Base-by-base conservation (phyloP, 805 yeast genomes). In the Ogataea glucozyma region DNA sequence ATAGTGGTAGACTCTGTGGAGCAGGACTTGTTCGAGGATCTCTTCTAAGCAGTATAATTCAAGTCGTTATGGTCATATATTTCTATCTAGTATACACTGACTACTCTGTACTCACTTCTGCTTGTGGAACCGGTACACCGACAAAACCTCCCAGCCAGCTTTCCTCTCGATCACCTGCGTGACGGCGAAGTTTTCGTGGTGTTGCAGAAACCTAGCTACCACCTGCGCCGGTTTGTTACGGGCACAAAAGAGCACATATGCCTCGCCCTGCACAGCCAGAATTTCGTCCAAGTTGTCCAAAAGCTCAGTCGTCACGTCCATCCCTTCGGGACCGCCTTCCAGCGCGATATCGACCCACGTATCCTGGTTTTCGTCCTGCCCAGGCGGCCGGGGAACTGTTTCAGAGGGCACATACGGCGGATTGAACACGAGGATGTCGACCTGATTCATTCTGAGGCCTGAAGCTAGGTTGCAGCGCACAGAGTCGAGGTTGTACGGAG, bases 321-420 rank as follows among this genome's bases (percentile, higher is more conserved):
- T 91, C 0, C 99, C 99, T 54, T 85, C 83, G 7, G 70, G 68
- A 0, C 99, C 99, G 0, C 99, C 99, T 20, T 84, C 72, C 18
- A 93, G 72, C 0, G 99, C 99, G 43, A 91, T 65, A 59, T 91
- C 97, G 0, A 93, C 70, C 97, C 97, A 89, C 5, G 16, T 16
- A 12, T 70, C 69, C 22, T 73, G 71, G 14, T 77, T 3, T 3
- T 70, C 71, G 0, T 51, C 53, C 0, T 54, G 32, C 1, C 44
- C 46, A 0, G 93, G 93, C 1, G 76, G 52, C 0, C 49, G 57
- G 0, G 98, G 97, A 0, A 88, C 85, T 0, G 56, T 58, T 45
- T 81, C 89, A 1, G 91, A 87, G 0, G 99, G 99, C 1, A 93
- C 99, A 59, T 93, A 93, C 0, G 99, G 99, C 0, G 99, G 99